A percentile compares a stretch with the other conserved stretches of the same genome.
Evolutionary conservation across 2,329 filamentous ascomycete genomes (phyloP).

Genomic region (Neurospora sp.): DNA sequence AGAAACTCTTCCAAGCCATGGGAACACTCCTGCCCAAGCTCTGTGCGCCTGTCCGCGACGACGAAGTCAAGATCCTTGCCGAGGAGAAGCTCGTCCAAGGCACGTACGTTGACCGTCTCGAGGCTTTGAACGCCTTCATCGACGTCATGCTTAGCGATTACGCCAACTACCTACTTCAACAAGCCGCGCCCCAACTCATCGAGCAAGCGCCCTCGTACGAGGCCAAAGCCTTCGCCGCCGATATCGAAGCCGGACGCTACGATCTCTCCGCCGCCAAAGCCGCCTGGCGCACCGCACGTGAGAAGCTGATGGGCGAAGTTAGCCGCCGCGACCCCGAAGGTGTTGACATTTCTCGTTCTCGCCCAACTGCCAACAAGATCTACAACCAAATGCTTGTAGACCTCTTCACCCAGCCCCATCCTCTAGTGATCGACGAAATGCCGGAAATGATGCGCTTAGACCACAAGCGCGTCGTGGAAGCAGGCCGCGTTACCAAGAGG

Average conservation of each 20-base stretch:
- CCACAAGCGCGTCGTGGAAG: constrained; percentile 47
- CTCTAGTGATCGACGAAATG: constrained; percentile 42
- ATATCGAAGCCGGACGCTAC: constrained; percentile 46
- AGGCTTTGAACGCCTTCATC: constrained; percentile 65
- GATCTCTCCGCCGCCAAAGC: constrained; percentile 50
- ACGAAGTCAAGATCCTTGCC: constrained; percentile 59
- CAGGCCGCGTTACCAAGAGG: constrained; percentile 47
- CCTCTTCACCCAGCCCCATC: constrained; percentile 58
- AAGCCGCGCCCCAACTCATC: constrained; percentile 61
- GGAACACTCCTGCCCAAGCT: constrained; percentile 66
- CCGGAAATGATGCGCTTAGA: constrained; percentile 71
- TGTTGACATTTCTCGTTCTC: constrained; percentile 50
- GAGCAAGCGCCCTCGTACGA: constrained; percentile 66
- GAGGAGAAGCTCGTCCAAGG: constrained; percentile 51
- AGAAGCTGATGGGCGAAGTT: constrained; percentile 56
- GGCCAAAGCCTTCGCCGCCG: constrained; percentile 58
- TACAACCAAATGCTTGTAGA: constrained; percentile 70
- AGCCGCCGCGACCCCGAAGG: constrained; percentile 60
- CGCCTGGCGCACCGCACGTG: constrained; percentile 56
- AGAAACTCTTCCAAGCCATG: constrained; percentile 71
- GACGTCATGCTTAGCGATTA: constrained; percentile 73
- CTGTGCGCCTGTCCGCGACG: constrained; percentile 72
- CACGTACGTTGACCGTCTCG: constrained; percentile 64
- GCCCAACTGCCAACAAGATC: constrained; percentile 58
- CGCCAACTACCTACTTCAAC: constrained; percentile 68